Evolutionary conservation across 371 early-diverging fungal species (phyloP).

Genomic region (Circinella umbellata): DNA sequence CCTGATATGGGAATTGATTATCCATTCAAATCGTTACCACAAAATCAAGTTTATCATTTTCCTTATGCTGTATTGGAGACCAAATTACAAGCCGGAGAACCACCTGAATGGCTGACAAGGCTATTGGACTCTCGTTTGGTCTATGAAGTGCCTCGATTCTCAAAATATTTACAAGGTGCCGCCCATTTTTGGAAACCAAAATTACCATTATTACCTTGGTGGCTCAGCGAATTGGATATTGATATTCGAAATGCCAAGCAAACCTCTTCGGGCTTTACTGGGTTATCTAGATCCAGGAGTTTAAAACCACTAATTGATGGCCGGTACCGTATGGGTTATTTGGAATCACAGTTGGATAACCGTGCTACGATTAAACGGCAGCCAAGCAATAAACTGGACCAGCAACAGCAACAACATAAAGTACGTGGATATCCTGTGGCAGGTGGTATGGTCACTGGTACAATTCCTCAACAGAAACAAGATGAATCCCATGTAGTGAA

Average conservation of each 20-base stretch:
- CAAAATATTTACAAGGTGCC: conserved; percentile 97
- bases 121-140: conserved; percentile 89
- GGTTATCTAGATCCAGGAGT: conserved; percentile 46
- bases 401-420: background rate
- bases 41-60: conserved; percentile 54
- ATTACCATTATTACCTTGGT: conserved; percentile 94
- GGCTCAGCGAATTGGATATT: conserved; percentile 89
- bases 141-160: conserved; percentile 97
- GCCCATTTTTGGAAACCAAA: conserved; percentile 85
- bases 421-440: background rate
- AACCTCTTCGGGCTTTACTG: conserved; percentile 25
- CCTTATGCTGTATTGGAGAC: conserved; percentile 64
- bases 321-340: conserved; percentile 49
- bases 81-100: conserved; percentile 89
- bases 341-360: conserved; percentile 48
- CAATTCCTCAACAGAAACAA: conserved; percentile 10
- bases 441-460: conserved; percentile 12
- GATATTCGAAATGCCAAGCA: conserved; percentile 81
- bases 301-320: conserved; percentile 51
- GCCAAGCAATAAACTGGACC: background rate
- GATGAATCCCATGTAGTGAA: conserved; percentile 7
- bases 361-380: conserved; percentile 30
- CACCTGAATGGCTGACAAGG: conserved; percentile 95
- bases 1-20: conserved; percentile 85
- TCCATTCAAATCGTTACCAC: conserved; percentile 87